These are phyloP conservation scores for Magnolia changhungtana DNA, from an alignment of 164 flowering plant genomes.

Conservation along the genomic window DNA sequence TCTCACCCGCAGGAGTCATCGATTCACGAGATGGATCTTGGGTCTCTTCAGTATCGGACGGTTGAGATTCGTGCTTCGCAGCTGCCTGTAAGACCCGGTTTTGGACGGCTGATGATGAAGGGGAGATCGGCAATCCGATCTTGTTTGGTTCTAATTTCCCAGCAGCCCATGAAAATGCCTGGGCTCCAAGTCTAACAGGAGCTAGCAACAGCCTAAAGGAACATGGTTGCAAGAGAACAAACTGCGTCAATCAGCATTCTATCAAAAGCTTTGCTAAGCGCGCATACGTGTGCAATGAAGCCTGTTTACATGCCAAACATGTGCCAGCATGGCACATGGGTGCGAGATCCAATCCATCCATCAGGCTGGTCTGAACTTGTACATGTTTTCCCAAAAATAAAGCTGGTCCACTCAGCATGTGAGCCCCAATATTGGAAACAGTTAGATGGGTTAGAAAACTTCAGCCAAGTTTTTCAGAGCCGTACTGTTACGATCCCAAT, in stretches of 20 bases:
- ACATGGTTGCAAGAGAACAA: not conserved
- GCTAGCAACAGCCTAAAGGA: conserved; percentile 50
- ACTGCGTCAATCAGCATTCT: not conserved
- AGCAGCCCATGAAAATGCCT: conserved; percentile 75
- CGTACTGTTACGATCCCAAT: no score
- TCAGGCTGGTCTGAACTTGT: no score
- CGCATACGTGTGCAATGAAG: no score
- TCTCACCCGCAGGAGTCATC: conserved; percentile 32
- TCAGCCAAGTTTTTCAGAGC: no score
- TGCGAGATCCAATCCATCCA: no score
- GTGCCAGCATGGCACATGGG: no score
- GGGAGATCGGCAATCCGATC: conserved; percentile 70
- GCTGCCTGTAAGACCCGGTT: conserved; percentile 91
- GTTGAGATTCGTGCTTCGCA: conserved; percentile 90
- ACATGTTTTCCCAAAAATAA: no score
- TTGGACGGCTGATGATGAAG: conserved; percentile 77
- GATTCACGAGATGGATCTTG: conserved; percentile 40
- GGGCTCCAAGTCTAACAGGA: conserved; percentile 71
- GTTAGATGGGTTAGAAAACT: no score
- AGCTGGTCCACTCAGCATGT: no score
- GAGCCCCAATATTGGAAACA: no score
- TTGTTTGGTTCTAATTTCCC: conserved; percentile 67
- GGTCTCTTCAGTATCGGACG: conserved; percentile 52
- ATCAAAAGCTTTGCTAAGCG: not conserved
- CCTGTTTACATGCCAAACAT: no score